Evolutionary conservation across 805 yeast species (phyloP), one percentile per base, ranked within the genome.

Genomic region (Grigorovia jiainica): DNA sequence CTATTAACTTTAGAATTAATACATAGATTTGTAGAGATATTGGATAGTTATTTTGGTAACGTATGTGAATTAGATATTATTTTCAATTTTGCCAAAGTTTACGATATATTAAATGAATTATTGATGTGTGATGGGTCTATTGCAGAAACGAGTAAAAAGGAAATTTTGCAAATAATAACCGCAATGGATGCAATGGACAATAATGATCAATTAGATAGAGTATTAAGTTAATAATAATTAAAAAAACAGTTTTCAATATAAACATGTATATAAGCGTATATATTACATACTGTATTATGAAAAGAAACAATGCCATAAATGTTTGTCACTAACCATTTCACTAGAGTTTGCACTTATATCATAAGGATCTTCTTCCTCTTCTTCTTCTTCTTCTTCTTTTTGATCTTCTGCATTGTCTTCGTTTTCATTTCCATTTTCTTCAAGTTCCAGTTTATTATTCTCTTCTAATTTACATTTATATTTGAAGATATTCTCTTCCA

Each of bases 41-140:
- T 92, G 96, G 98, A 92, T 67, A 82, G 83, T 52, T 78, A 87
- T 45, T 92, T 86, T 58, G 97, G 96, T 10, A 90, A 87, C 56
- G 98, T 92, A 15, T 87, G 97, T 64, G 98, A 92, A 61, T 70
- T 92, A 54, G 98, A 92, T 65, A 92, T 92, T 47, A 92, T 92
- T 39, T 92, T 92, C 73, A 92, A 94, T 56, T 92, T 92, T 65
- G 85, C 84, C 52, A 83, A 85, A 58, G 97, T 97, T 0, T 92
- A 92, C 61, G 84, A 86, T 63, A 82, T 92, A 10, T 67, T 92
- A 48, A 95, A 92, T 61, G 98, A 92, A 60, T 68, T 92, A 51
- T 63, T 92, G 39, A 73, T 90, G 47, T 59, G 66, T 39, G 96
- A 89, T 51, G 98, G 98, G 0, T 79, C 82, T 39, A 62, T 92